These are phyloP conservation scores for Dactylellina sp. DNA, from an alignment of 2,329 filamentous ascomycete genomes.

Conservation along the genomic window DNA sequence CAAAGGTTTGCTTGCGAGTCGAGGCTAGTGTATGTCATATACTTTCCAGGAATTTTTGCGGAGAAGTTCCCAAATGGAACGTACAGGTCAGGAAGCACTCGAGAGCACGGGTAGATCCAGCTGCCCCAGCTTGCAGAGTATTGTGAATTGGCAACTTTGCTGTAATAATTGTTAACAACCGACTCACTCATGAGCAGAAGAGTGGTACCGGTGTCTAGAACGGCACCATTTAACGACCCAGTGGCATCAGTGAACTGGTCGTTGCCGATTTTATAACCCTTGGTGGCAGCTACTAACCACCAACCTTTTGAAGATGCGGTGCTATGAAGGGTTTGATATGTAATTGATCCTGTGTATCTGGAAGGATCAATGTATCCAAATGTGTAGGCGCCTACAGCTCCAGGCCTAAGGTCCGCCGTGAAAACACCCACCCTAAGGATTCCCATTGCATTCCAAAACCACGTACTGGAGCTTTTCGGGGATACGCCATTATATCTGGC, in stretches of 20 bases:
- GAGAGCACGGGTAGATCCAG: conserved; percentile 71
- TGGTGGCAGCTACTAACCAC: conserved; percentile 34
- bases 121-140: conserved; percentile 65
- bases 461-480: conserved; percentile 75
- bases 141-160: conserved; percentile 68
- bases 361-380: conserved; percentile 76
- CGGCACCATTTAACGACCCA: conserved; percentile 19
- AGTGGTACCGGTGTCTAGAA: conserved; percentile 74
- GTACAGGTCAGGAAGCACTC: conserved; percentile 67
- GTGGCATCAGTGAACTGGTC: conserved; percentile 16
- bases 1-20: conserved; percentile 70
- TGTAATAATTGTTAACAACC: conserved; percentile 73
- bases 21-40: conserved; percentile 70
- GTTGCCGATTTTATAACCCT: conserved; percentile 34
- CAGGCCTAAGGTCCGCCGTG: conserved; percentile 75
- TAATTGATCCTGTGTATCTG: conserved; percentile 74
- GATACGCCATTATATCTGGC: conserved; percentile 73
- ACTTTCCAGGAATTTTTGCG: conserved; percentile 69
- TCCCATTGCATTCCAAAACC: conserved; percentile 76
- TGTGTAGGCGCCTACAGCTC: conserved; percentile 74
- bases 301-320: conserved; percentile 76
- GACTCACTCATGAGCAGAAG: conserved; percentile 72
- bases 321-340: conserved; percentile 73
- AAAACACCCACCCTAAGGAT: conserved; percentile 75
- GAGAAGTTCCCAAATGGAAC: conserved; percentile 71